Percentiles rank a stretch among this genome's conserved stretches.
phyloP scores from a whole-genome alignment of 192 early-diverging fungal genomes.

The Neocallimastix lanati region DNA sequence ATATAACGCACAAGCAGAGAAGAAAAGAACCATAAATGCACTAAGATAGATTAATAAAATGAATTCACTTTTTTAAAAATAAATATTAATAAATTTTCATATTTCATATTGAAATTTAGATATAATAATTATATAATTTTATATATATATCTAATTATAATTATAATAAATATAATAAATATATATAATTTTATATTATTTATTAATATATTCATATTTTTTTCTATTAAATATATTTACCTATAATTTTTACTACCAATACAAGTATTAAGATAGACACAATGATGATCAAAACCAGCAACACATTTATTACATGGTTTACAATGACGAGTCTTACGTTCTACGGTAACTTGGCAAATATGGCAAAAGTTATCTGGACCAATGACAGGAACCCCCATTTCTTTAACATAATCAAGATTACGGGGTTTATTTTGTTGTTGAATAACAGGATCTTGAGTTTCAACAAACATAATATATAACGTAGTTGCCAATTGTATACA shows the following conservation, averaged over 20 bases:
- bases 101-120: no score
- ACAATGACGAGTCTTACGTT: constrained; percentile 20
- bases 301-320: constrained; percentile 38
- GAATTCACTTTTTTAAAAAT: not conserved
- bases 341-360: constrained; percentile 22
- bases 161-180: no score
- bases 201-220: no score
- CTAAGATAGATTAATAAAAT: not conserved
- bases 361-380: constrained; percentile 16
- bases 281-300: constrained; percentile 26
- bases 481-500: constrained; percentile 6
- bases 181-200: no score
- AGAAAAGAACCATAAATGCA: not conserved
- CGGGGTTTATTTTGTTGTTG: constrained; percentile 6
- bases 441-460: constrained; percentile 17
- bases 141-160: no score
- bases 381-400: constrained; percentile 21
- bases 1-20: not conserved
- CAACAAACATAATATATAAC: constrained; percentile 14
- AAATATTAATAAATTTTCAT: no score
- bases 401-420: constrained; percentile 23
- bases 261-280: constrained; percentile 20
- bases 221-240: no score
- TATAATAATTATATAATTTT: no score
- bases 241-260: constrained; percentile 21